phyloP scores from a whole-genome alignment of 768 basidiomycete species.

The Tricholoma terreum region DNA sequence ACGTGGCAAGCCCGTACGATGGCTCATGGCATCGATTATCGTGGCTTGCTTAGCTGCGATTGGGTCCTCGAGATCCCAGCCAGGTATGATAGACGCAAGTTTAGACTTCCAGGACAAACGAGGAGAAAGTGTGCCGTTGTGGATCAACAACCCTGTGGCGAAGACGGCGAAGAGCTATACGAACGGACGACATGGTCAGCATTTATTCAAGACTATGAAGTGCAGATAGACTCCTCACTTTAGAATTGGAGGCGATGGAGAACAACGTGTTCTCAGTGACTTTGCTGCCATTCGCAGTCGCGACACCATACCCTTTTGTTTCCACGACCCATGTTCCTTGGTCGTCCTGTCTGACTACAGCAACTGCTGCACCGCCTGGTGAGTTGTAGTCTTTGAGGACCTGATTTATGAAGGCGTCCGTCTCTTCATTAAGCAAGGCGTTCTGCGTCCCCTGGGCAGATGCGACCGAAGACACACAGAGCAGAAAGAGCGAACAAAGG shows the following conservation, averaged over 20 bases:
- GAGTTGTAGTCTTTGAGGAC: conserved; percentile 23
- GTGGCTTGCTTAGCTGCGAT: conserved; percentile 16
- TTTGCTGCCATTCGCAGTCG: conserved; percentile 20
- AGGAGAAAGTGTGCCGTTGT: conserved; percentile 23
- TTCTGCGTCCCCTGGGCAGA: neutral
- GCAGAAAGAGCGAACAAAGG: neutral
- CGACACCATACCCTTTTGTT: conserved; percentile 29
- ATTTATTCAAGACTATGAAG: neutral
- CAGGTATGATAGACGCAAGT: conserved; percentile 22
- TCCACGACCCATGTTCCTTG: conserved; percentile 26
- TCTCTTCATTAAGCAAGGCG: conserved; percentile 13
- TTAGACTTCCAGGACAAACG: conserved; percentile 24
- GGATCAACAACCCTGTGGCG: conserved; percentile 25
- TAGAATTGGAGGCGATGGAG: conserved; percentile 30
- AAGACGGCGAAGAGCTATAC: conserved; percentile 24
- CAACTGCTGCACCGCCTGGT: conserved; percentile 25
- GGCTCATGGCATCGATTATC: conserved; percentile 19
- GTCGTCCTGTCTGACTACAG: conserved; percentile 22
- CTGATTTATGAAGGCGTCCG: conserved; percentile 21
- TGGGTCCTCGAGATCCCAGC: conserved; percentile 23
- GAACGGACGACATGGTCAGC: neutral
- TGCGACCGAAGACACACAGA: neutral
- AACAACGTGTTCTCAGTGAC: conserved; percentile 26
- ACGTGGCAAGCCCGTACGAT: conserved; percentile 19
- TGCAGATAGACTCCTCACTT: conserved; percentile 15